These are phyloP conservation scores for Iris pallida DNA, from an alignment of 116 monocot species.

Conservation along the genomic window DNA sequence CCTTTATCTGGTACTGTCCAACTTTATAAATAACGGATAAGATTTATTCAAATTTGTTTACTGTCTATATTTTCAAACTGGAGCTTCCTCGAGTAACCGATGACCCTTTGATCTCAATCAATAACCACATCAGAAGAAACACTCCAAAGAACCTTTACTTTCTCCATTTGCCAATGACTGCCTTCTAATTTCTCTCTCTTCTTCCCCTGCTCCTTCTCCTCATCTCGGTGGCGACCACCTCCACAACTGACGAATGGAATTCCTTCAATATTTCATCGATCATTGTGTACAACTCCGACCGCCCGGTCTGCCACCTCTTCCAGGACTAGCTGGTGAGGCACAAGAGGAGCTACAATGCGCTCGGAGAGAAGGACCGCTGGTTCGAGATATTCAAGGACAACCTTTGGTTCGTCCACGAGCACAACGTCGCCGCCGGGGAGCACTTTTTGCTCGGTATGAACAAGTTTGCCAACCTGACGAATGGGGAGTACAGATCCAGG, in stretches of 20 bases:
- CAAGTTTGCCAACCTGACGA: conserved; percentile 46
- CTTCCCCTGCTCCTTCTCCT: neutral
- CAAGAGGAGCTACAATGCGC: conserved; percentile 8
- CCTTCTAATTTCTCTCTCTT: neutral
- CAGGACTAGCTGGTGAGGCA: conserved; percentile 19
- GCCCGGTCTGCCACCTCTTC: conserved; percentile 22
- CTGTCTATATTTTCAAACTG: too few relatives aligned
- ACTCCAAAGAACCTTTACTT: too few relatives aligned
- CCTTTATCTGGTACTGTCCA: too few relatives aligned
- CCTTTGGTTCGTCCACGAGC: conserved; percentile 31
- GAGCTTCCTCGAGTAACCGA: too few relatives aligned
- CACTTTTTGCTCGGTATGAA: conserved; percentile 33
- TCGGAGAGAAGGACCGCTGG: conserved; percentile 23
- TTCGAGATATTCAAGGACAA: conserved; percentile 34
- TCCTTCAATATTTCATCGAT: conserved; percentile 16
- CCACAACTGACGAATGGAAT: conserved; percentile 16
- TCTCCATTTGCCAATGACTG: neutral
- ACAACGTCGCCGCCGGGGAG: conserved; percentile 33
- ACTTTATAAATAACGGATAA: too few relatives aligned
- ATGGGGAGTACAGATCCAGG: conserved; percentile 35
- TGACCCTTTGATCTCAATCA: too few relatives aligned
- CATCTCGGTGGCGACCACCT: neutral
- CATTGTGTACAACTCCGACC: conserved; percentile 25
- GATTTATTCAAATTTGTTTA: too few relatives aligned
- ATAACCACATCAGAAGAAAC: too few relatives aligned